A percentile compares a stretch with the other conserved stretches of the same genome.
phyloP scores from a whole-genome alignment of 495 filamentous ascomycete genomes.

The Penicillium canescens region DNA sequence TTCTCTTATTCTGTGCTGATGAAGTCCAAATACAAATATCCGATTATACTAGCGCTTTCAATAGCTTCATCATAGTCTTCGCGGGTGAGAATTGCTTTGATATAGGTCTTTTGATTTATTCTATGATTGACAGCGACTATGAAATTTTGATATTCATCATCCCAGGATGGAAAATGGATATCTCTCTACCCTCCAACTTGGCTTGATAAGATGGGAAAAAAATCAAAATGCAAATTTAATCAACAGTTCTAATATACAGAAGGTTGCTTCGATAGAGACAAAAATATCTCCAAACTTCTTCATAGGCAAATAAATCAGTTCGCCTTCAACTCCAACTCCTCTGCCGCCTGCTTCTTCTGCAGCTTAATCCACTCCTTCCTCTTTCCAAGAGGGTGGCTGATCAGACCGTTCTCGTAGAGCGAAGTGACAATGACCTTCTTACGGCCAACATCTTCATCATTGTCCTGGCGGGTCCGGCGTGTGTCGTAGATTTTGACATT shows the following conservation, averaged over 20 bases:
- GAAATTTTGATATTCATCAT: slow-evolving; percentile 28
- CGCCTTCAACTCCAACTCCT: neutral
- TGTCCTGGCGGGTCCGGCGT: slow-evolving; percentile 64
- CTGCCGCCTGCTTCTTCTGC: neutral
- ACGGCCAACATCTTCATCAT: slow-evolving; percentile 74
- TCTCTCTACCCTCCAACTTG: slow-evolving; percentile 8
- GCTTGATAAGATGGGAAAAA: slow-evolving; percentile 4
- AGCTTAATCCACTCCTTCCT: neutral
- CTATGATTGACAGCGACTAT: neutral
- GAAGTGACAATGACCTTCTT: slow-evolving; percentile 82
- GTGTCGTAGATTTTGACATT: slow-evolving; percentile 68
- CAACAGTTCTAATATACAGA: slow-evolving; percentile 29
- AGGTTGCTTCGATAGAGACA: slow-evolving; percentile 14
- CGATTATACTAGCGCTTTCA: too few relatives aligned
- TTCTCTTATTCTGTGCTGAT: too few relatives aligned
- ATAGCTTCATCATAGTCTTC: too few relatives aligned
- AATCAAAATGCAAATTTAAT: slow-evolving; percentile 19
- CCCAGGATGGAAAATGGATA: slow-evolving; percentile 24
- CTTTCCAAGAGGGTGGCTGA: slow-evolving; percentile 12
- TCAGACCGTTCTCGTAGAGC: slow-evolving; percentile 61
- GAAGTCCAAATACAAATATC: too few relatives aligned
- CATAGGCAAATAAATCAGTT: slow-evolving; percentile 3
- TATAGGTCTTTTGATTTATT: slow-evolving; percentile 1
- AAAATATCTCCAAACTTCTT: slow-evolving; percentile 13
- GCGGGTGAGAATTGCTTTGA: neutral